Evolutionary conservation across 192 early-diverging fungal species (phyloP), one percentile per base, ranked within the genome.

Genomic region (Podila horticola): DNA sequence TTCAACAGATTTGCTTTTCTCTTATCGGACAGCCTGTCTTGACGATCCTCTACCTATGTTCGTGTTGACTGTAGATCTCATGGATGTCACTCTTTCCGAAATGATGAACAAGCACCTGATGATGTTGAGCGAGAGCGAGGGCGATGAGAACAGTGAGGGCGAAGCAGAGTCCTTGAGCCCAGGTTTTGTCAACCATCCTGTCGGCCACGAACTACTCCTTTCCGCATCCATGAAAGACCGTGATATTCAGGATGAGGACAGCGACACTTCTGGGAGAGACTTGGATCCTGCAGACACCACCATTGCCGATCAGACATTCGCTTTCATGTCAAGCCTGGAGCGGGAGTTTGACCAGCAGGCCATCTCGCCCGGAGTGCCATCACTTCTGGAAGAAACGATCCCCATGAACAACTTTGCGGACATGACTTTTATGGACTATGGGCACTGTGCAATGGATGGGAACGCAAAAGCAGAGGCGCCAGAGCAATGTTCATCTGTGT

Each of bases 71-170:
- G 12, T 69, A 81, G 77, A 81, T 31, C 70, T 81, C 30, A n/a
- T 58, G 20, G 77, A 81, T 45, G 41, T 69, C 17, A 81, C 77
- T 12, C 24, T 81, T 8, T 81, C 77, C 1, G 77, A 81, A 12
- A 73, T 81, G 52, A 69, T 81, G 70, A n/a, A 65, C 20, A 50
- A 34, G 5, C 45, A 81, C 33, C 63, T 81, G 30, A 31, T 36
- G 2, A 3, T 73, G 60, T 38, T 72, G 50, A 73, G 71, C 22
- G 77, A 81, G 24, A 58, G 57, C 17, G 66, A 72, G 24, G 77
- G 69, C 2, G 17, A 61, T 61, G 20, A 17, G 8, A 33, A 30
- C 3, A 26, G 59, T 33, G 30, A 61, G 12, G 29, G 26, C 17
- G 52, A 55, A 55, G 52, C 17, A 4, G 24, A 55, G 24, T 5